Evolutionary conservation across 1,284 basidiomycete genomes (phyloP), one percentile per base, ranked within the genome.

Genomic region (Exsudoporus floridanus): DNA sequence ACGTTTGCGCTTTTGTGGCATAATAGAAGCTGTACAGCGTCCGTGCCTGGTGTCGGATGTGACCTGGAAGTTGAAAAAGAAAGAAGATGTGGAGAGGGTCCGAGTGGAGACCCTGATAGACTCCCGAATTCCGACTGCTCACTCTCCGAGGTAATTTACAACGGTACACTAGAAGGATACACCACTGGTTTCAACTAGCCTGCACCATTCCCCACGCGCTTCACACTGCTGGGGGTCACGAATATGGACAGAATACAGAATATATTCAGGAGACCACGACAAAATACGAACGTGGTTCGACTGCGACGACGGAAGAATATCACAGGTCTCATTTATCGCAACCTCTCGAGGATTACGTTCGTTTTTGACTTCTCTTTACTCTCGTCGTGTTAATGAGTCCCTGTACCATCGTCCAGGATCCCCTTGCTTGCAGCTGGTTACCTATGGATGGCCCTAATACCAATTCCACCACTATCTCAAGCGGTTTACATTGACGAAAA

Each of bases 401-500:
- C 23, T 44, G 21, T 27, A 13, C 19, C 13, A 9, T 19, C 12
- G 7, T 35, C 13, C 44, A 89, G 89, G 62, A 54, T 78, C 5
- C 31, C 74, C 2, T 70, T 95, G 25, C 80, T 90, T 38, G 50
- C 77, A 25, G 67, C 76, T 13, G 91, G 92, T 14, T 83, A 88
- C 66, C 50, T 80, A 23, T 95, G 93, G 91, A 78, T 95, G 67
- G 57, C 85, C 6, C 70, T 79, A 10, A 77, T 95, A 47, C 92
- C 92, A 5, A 76, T 79, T 14, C 76, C 81, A 16, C 68, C 73
- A 2, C 75, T 95, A 4, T 87, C 86, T 16, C 79, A 85, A 61
- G 68, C 73, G 5, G 89, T 85, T 16, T 95, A 92, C 67, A 88
- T 94, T 42, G 92, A 95, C 67, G 94, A 98, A 74, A 95, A 98